These are phyloP conservation scores for Flaveria linearis DNA, from an alignment of 129 eudicot genomes.

Conservation along the genomic window DNA sequence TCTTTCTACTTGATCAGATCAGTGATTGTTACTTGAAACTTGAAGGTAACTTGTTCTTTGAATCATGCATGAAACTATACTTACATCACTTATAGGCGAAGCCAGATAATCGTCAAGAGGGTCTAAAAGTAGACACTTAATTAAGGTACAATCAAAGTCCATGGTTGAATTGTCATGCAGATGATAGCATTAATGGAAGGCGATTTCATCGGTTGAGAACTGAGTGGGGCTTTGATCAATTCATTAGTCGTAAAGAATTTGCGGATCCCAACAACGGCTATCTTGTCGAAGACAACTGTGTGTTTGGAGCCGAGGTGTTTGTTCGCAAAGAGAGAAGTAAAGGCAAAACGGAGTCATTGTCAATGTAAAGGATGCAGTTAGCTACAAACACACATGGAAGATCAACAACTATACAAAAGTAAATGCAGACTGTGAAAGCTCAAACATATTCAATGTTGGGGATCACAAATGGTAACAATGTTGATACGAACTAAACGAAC, in stretches of 20 bases:
- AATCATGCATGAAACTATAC: background rate
- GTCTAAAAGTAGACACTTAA: background rate
- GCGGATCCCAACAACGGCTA: conserved; percentile 50
- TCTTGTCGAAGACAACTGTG: conserved; percentile 52
- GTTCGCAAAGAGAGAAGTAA: conserved; percentile 46
- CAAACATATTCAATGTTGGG: conserved; percentile 48
- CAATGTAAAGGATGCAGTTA: conserved; percentile 54
- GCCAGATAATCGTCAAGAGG: too few relatives aligned
- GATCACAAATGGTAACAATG: conserved; percentile 54
- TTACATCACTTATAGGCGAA: too few relatives aligned
- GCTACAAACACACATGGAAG: conserved; percentile 54
- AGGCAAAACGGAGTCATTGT: conserved; percentile 54
- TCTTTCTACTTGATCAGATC: conserved; percentile 66
- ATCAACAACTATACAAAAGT: conserved; percentile 40
- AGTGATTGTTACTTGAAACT: conserved; percentile 50
- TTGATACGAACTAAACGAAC: too few relatives aligned
- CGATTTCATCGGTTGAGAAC: conserved; percentile 54
- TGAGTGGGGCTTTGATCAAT: conserved; percentile 63
- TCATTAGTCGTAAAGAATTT: conserved; percentile 43
- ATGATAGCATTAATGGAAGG: conserved; percentile 42
- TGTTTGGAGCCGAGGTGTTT: conserved; percentile 67
- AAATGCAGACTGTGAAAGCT: conserved; percentile 32
- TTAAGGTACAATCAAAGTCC: background rate
- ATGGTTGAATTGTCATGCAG: conserved; percentile 21
- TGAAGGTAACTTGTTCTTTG: conserved; percentile 40